Evolutionary conservation across 2,329 filamentous ascomycete genomes (phyloP), one percentile per base, ranked within the genome.

Genomic region (Beauveria asiatica): DNA sequence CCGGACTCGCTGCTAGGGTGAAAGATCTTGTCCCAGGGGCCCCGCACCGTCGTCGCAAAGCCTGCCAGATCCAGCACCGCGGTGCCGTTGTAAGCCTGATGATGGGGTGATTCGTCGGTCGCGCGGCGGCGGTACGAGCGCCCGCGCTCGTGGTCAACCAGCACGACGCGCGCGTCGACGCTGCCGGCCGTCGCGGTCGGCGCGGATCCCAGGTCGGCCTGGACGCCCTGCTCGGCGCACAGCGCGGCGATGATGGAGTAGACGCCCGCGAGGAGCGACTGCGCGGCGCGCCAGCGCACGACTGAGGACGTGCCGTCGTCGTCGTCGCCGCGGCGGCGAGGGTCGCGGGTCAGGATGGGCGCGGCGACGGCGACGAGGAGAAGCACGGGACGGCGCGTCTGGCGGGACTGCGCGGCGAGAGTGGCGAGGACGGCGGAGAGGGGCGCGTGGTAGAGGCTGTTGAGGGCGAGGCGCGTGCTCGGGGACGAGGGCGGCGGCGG

Each of bases 171-270:
- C 1, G 84, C 80, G 73, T 97, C 91, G 17, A 96, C 82, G 25
- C 89, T 88, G 50, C 85, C 85, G 0, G 84, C 83, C 16, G 75
- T 77, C 46, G 70, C 68, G 5, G 74, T 73, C 56, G 56, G 27
- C 23, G 17, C n/a, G 10, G 57, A 17, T 1, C 57, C 57, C 7
- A 76, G 83, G 78, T 73, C 90, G 70, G 72, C 89, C 75, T 72
- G 87, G 75, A 76, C 80, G 51, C 76, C 76, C 52, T 83, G 76
- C 64, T 84, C 80, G 13, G 86, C 83, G 63, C 88, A 90, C n/a
- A 90, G 78, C 50, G 86, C 76, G 39, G 87, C 87, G 60, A 94
- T 77, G 54, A 97, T 80, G 67, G 86, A 85, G 78, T 97, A 97
- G 25, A 95, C 70, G 27, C 83, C 83, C 3, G 89, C 88, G 23